Conservation (phyloP, 2,329 filamentous ascomycete species). For the Knufia fluminis region DNA sequence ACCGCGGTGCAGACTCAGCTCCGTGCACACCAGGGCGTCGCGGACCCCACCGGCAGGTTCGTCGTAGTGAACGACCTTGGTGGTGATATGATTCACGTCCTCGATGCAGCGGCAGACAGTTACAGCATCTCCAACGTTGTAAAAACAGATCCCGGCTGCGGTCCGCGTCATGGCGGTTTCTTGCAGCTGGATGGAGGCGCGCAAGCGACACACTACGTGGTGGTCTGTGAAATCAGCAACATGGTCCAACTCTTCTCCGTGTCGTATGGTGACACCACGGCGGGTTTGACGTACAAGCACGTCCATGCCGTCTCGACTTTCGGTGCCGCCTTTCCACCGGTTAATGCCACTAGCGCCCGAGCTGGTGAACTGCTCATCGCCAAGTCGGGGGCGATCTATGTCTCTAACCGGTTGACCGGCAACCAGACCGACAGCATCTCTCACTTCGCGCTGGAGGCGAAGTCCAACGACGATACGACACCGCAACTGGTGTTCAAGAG, state of each 20-base stretch:
- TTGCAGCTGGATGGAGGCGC: constrained; percentile 24
- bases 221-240: constrained; percentile 52
- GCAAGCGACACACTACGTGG: constrained; percentile 46
- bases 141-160: constrained; percentile 42
- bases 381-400: constrained; percentile 43
- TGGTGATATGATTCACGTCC: constrained; percentile 52
- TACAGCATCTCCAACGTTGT: constrained; percentile 25
- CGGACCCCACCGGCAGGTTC: constrained; percentile 57
- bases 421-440: constrained; percentile 6
- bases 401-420: constrained; percentile 50
- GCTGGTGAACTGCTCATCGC: constrained; percentile 36
- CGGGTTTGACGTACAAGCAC: constrained; percentile 21
- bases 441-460: constrained; percentile 5
- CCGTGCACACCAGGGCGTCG: constrained; percentile 54
- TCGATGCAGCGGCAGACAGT: constrained; percentile 30
- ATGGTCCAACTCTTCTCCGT: constrained; percentile 44
- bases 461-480: background rate
- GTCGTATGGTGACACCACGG: constrained; percentile 30
- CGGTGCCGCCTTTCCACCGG: constrained; percentile 40
- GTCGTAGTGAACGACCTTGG: constrained; percentile 59
- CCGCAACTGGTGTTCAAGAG: constrained; percentile 4
- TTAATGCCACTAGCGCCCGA: constrained; percentile 42
- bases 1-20: constrained; percentile 46
- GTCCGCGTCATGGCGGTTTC: constrained; percentile 59
- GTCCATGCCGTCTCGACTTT: constrained; percentile 16